Conservation (phyloP, 116 monocot species). For the Phalaenopsis hybrid region DNA sequence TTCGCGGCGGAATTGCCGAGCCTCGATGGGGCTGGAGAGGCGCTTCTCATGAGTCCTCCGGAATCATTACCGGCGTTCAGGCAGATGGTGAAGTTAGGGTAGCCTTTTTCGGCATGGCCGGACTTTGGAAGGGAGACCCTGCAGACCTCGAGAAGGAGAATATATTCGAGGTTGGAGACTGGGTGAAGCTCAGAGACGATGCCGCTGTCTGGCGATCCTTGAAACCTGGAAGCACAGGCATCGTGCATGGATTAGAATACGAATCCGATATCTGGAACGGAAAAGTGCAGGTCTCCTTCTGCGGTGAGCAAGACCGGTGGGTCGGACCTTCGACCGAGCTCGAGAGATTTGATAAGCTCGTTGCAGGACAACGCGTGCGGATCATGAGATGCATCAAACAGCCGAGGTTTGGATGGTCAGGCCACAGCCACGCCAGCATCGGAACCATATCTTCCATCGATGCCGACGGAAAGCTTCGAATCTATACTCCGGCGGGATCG, state of each 20-base stretch:
- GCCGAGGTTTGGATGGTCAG: constrained; percentile 95
- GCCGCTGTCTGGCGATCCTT: constrained; percentile 54
- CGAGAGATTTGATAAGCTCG: constrained; percentile 40
- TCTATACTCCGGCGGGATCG: constrained; percentile 74
- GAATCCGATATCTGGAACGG: constrained; percentile 74
- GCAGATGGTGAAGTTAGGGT: constrained; percentile 91
- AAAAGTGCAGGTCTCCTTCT: constrained; percentile 73
- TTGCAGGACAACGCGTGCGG: constrained; percentile 58
- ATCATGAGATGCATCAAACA: constrained; percentile 64
- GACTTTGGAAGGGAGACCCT: constrained; percentile 86
- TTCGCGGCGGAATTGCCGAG: constrained; percentile 61
- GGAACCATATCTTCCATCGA: constrained; percentile 89
- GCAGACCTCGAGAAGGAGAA: constrained; percentile 88
- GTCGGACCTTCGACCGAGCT: constrained; percentile 55
- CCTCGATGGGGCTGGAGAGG: constrained; percentile 99
- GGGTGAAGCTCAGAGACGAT: constrained; percentile 67
- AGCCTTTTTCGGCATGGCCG: constrained; percentile 56
- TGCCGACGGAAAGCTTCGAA: constrained; percentile 91
- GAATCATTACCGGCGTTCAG: constrained; percentile 71
- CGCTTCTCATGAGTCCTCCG: constrained; percentile 67
- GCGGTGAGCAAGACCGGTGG: constrained; percentile 94
- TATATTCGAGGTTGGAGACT: constrained; percentile 77
- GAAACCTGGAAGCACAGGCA: constrained; percentile 73
- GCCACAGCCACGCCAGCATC: constrained; percentile 61
- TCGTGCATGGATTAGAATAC: constrained; percentile 80